These are phyloP conservation scores for Gossypium gossypioides DNA, from an alignment of 441 rosid genomes.

Conservation along the genomic window DNA sequence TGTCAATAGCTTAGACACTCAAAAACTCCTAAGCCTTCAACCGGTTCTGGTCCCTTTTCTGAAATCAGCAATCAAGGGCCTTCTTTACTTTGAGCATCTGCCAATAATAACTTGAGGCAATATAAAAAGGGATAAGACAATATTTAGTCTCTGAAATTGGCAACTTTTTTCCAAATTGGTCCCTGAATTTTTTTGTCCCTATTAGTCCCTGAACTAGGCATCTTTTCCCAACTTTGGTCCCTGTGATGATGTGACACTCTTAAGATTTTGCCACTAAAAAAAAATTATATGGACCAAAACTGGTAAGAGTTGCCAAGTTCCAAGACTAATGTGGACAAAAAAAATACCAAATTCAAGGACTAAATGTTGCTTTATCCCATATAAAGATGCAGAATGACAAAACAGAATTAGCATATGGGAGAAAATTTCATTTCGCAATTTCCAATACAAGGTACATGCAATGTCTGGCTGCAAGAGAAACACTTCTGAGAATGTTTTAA, in stretches of 20 bases:
- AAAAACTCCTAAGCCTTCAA: conserved; percentile 38
- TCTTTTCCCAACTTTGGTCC: background rate
- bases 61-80: conserved; percentile 43
- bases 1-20: background rate
- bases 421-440: background rate
- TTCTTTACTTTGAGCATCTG: conserved; percentile 28
- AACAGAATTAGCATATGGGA: background rate
- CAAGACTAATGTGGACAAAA: background rate
- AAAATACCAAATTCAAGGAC: background rate
- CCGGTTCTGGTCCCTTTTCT: conserved; percentile 36
- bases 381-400: background rate
- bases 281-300: background rate
- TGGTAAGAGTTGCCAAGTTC: background rate
- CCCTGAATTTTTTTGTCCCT: background rate
- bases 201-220: background rate
- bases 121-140: background rate
- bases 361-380: background rate
- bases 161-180: background rate
- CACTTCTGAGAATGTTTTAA: background rate
- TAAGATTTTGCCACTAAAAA: background rate
- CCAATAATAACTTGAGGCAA: background rate
- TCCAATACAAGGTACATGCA: background rate
- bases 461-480: background rate
- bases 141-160: background rate
- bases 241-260: background rate